A percentile compares a stretch with the other conserved stretches of the same genome.
Conservation (phyloP, 257 asterid genomes). For the Solanum piurae region DNA sequence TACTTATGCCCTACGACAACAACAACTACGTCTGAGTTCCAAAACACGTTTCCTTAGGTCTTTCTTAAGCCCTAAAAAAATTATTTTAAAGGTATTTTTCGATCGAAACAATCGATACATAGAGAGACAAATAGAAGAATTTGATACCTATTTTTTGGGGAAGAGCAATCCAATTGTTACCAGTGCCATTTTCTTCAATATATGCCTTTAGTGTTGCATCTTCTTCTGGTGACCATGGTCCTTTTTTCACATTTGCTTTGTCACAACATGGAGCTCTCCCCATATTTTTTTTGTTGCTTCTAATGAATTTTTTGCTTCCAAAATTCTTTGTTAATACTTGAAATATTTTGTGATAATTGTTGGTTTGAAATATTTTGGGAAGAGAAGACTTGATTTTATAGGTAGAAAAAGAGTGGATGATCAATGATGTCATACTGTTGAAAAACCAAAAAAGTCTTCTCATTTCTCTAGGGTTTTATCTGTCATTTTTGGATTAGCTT, state of each 20-base stretch:
- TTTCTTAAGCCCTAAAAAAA: background rate
- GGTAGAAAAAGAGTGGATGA: conserved; percentile 29
- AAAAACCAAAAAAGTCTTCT: conserved; percentile 38
- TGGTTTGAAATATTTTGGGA: conserved; percentile 22
- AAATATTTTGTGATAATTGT: background rate
- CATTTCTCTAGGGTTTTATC: conserved; percentile 46
- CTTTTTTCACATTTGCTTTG: conserved; percentile 83
- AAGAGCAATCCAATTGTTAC: conserved; percentile 97
- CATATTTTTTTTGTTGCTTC: conserved; percentile 19
- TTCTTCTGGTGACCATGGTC: conserved; percentile 98
- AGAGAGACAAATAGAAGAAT: background rate
- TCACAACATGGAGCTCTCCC: conserved; percentile 99
- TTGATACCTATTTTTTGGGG: conserved; percentile 85
- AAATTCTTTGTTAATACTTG: conserved; percentile 5
- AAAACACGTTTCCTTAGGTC: background rate
- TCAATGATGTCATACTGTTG: conserved; percentile 43
- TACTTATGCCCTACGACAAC: background rate
- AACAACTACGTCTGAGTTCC: background rate
- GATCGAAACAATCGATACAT: background rate
- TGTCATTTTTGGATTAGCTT: conserved; percentile 61
- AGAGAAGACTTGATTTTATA: conserved; percentile 70
- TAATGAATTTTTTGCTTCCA: background rate
- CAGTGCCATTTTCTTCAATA: conserved; percentile 68
- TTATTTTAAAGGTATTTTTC: background rate
- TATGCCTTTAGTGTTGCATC: conserved; percentile 81